Conservation (phyloP, 257 asterid genomes). For the Gardenia jasminoides region DNA sequence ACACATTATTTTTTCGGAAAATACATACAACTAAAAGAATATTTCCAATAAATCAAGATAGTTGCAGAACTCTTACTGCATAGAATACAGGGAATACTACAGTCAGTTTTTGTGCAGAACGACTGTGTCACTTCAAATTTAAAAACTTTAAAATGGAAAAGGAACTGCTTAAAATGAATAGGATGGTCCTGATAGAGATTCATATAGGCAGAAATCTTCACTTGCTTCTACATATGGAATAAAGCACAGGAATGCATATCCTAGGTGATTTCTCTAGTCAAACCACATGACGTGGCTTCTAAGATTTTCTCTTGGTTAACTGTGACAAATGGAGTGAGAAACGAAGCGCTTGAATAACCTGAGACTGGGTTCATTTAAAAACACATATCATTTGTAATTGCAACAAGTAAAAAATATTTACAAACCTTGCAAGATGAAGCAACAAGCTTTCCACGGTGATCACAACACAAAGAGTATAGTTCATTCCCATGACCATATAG, state of each 20-base stretch:
- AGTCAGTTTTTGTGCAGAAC: not conserved
- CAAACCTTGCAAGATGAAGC: conserved; percentile 97
- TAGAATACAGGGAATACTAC: not conserved
- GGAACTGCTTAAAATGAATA: not conserved
- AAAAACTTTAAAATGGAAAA: not conserved
- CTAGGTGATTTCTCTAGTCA: not conserved
- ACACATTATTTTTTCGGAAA: not conserved
- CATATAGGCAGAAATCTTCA: not conserved
- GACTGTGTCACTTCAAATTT: not conserved
- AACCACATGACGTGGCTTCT: not conserved
- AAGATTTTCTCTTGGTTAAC: not conserved
- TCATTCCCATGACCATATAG: conserved; percentile 98
- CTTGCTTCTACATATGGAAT: not conserved
- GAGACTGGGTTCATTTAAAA: not conserved
- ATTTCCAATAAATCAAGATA: not conserved
- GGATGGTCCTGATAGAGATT: not conserved
- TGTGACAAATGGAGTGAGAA: not conserved
- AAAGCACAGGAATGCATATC: not conserved
- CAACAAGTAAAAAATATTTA: not conserved
- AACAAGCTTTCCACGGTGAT: conserved; percentile 75
- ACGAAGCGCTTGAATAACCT: not conserved
- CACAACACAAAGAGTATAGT: conserved; percentile 74
- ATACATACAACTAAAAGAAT: not conserved
- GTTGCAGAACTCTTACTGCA: not conserved
- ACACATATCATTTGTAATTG: not conserved